phyloP scores from a whole-genome alignment of 169 alveolate genomes.

The Babesia divergens region DNA sequence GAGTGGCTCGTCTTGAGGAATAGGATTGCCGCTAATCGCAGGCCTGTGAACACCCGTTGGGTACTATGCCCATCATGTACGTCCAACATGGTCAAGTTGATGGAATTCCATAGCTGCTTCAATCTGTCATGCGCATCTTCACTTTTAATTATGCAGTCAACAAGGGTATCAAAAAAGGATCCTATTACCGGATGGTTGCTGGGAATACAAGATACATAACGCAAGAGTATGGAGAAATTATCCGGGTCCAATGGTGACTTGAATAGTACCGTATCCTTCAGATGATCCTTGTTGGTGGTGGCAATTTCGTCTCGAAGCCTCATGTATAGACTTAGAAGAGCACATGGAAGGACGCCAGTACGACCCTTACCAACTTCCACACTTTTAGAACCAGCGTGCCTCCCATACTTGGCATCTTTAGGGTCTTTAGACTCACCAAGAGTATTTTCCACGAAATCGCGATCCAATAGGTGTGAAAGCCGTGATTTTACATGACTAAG shows the following conservation, averaged over 20 bases:
- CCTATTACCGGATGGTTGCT: slow-evolving; percentile 36
- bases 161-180: slow-evolving; percentile 9
- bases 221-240: neutral
- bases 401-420: neutral
- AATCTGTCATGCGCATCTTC: slow-evolving; percentile 9
- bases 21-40: slow-evolving; percentile 10
- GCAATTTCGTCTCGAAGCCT: neutral
- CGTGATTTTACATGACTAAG: neutral
- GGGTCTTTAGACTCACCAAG: neutral
- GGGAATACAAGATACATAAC: slow-evolving; percentile 33
- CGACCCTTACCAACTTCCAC: neutral
- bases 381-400: neutral
- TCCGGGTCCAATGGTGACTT: slow-evolving; percentile 9
- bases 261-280: slow-evolving; percentile 1
- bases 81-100: slow-evolving; percentile 22
- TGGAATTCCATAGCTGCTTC: slow-evolving; percentile 22
- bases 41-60: slow-evolving; percentile 31
- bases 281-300: neutral
- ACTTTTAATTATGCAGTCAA: neutral
- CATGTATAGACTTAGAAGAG: slow-evolving; percentile 6
- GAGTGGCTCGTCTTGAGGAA: slow-evolving; percentile 14
- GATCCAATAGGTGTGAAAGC: neutral
- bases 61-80: neutral
- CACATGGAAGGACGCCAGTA: slow-evolving; percentile 28
- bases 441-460: neutral